These are phyloP conservation scores for Candida insectorum DNA, from an alignment of 805 yeast species.

Conservation along the genomic window DNA sequence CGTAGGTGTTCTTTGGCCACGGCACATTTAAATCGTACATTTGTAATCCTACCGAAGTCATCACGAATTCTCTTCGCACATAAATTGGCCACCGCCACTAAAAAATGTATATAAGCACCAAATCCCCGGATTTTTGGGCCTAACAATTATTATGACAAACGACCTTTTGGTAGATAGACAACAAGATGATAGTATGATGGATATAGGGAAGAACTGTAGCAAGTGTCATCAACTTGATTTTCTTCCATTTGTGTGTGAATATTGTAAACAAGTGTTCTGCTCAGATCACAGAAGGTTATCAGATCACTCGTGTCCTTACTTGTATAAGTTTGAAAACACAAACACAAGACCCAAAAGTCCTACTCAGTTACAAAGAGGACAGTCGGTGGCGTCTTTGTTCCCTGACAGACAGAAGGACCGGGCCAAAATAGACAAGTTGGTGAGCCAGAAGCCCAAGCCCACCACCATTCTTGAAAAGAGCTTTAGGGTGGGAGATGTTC, in stretches of 20 bases:
- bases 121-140: not conserved
- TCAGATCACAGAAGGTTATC: slow-evolving; percentile 44
- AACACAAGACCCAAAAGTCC: slow-evolving; percentile 12
- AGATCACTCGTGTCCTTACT: slow-evolving; percentile 29
- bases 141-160: slow-evolving; percentile 3
- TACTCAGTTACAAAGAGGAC: slow-evolving; percentile 3
- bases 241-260: slow-evolving; percentile 54
- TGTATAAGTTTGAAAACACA: slow-evolving; percentile 3
- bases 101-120: slow-evolving; percentile 1
- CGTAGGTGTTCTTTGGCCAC: slow-evolving; percentile 62
- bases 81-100: slow-evolving; percentile 12
- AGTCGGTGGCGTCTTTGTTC: slow-evolving; percentile 44
- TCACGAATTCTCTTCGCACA: no score
- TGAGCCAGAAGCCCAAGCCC: slow-evolving; percentile 15
- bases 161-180: slow-evolving; percentile 5
- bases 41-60: slow-evolving; percentile 14
- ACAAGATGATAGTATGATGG: slow-evolving; percentile 39
- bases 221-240: slow-evolving; percentile 55
- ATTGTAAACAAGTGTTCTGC: slow-evolving; percentile 46
- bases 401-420: slow-evolving; percentile 48
- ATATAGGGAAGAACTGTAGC: slow-evolving; percentile 57
- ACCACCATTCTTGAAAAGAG: slow-evolving; percentile 20
- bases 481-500: slow-evolving; percentile 27
- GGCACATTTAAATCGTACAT: slow-evolving; percentile 64
- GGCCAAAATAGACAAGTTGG: slow-evolving; percentile 27